Percentiles rank a stretch among this genome's conserved stretches.
phyloP scores from a whole-genome alignment of 192 early-diverging fungal species.

The Chytriomyces sp. region DNA sequence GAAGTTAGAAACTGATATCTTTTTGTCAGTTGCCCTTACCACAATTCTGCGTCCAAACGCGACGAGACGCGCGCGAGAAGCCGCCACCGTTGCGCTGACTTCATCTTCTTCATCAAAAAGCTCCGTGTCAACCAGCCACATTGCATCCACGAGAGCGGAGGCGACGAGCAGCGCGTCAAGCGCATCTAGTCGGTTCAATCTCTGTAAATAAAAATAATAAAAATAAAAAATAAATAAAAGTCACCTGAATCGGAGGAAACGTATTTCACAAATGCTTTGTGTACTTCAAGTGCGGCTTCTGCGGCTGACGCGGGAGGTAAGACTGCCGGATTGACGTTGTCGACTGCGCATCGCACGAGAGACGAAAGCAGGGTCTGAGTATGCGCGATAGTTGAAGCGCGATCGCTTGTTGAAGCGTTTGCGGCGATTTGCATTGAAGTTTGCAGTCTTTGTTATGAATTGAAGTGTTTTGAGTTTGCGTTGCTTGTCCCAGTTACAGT shows the following conservation, averaged over 20 bases:
- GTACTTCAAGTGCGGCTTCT: background rate
- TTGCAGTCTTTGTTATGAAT: too few species aligned
- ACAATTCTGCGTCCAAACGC: conserved; percentile 19
- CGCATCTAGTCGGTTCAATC: background rate
- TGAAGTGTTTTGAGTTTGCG: too few species aligned
- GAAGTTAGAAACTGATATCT: background rate
- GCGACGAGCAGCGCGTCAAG: background rate
- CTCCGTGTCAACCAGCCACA: conserved; percentile 40
- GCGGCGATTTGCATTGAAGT: too few species aligned
- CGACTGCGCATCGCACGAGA: too few species aligned
- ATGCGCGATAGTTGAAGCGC: too few species aligned
- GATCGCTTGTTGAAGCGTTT: too few species aligned
- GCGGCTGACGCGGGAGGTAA: background rate
- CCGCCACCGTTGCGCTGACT: background rate
- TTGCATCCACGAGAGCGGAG: background rate
- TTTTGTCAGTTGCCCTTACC: background rate
- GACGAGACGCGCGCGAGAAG: conserved; percentile 7
- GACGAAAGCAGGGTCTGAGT: too few species aligned
- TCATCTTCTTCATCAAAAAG: conserved; percentile 5
- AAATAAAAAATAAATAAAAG: too few species aligned
- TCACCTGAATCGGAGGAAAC: too few species aligned
- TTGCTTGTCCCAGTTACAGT: too few species aligned
- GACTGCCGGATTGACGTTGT: background rate
- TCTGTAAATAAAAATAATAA: background rate
- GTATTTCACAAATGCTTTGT: background rate